Evolutionary conservation across 2,329 filamentous ascomycete genomes (phyloP).

Genomic region (Pyricularia grisea): DNA sequence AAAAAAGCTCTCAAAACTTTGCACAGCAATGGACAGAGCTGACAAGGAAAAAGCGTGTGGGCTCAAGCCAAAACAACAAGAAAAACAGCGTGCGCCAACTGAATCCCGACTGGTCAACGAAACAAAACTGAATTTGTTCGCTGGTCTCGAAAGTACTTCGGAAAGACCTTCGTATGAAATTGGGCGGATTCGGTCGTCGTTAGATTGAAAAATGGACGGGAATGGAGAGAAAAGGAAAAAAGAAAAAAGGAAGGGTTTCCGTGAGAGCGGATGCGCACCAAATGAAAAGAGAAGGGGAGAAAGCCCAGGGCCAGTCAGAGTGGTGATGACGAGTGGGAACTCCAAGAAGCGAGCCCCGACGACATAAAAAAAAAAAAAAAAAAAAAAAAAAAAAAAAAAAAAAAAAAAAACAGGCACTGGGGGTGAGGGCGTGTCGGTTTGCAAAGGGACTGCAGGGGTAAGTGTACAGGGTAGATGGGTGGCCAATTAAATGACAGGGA

Average conservation of each 20-base stretch:
- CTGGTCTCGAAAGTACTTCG: slow-evolving; percentile 8
- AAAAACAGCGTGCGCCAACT: slow-evolving; percentile 10
- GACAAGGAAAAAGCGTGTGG: not conserved
- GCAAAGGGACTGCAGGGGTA: not conserved
- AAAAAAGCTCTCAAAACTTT: not conserved
- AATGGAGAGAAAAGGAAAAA: slow-evolving; percentile 10
- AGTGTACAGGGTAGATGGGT: not conserved
- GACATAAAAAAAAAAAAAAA: not conserved
- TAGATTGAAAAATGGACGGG: slow-evolving; percentile 16
- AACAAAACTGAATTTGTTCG: slow-evolving; percentile 30
- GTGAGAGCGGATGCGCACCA: not conserved
- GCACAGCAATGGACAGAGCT: slow-evolving; percentile 4
- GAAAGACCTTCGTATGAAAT: slow-evolving; percentile 6
- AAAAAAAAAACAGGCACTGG: not conserved
- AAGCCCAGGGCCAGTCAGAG: not conserved
- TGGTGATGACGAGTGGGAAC: slow-evolving; percentile 3
- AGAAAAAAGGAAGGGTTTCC: slow-evolving; percentile 10
- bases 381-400: not conserved
- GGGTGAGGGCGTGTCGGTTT: not conserved
- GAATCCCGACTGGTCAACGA: slow-evolving; percentile 21
- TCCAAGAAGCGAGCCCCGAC: slow-evolving; percentile 1
- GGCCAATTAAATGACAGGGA: not conserved
- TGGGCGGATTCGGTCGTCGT: slow-evolving; percentile 24
- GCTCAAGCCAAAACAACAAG: slow-evolving; percentile 5
- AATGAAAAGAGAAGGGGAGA: slow-evolving; percentile 2